phyloP scores from a whole-genome alignment of 441 rosid species.

The Mallotus repandus region DNA sequence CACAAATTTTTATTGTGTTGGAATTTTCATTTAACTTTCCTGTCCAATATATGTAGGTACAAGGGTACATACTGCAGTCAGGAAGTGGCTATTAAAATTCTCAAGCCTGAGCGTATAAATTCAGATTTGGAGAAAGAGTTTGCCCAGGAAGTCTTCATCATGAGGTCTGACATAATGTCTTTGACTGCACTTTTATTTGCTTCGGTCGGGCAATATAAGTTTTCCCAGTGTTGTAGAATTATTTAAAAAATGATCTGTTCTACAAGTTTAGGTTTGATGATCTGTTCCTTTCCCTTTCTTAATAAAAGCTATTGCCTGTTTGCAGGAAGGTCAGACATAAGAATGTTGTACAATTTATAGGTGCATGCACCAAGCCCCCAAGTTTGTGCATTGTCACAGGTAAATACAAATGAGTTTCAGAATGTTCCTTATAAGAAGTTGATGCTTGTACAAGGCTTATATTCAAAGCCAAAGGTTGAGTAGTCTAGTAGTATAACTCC shows the following conservation, averaged over 20 bases:
- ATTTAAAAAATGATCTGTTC: neutral
- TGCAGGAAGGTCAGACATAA: constrained; percentile 93
- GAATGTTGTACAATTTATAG: constrained; percentile 95
- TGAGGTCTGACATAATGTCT: constrained; percentile 58
- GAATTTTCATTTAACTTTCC: constrained; percentile 17
- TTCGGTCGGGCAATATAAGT: neutral
- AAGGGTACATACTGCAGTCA: constrained; percentile 89
- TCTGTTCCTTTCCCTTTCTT: constrained; percentile 10
- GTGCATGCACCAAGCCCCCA: constrained; percentile 91
- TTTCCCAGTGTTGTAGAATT: neutral
- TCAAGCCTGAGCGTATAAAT: constrained; percentile 73
- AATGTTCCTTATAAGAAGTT: neutral
- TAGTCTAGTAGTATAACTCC: no score
- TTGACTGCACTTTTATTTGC: neutral
- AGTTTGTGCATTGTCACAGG: constrained; percentile 91
- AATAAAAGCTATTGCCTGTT: constrained; percentile 19
- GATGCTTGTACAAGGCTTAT: no score
- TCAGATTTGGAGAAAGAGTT: constrained; percentile 78
- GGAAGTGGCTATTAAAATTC: constrained; percentile 91
- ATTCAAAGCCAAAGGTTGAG: no score
- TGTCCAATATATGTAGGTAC: constrained; percentile 46
- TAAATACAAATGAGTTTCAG: constrained; percentile 27
- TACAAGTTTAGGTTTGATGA: neutral
- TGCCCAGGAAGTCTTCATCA: constrained; percentile 92
- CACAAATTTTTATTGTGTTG: constrained; percentile 10